A percentile compares a stretch with the other conserved stretches of the same genome.
These are phyloP conservation scores for Rosellinia necatrix DNA, from an alignment of 2,329 filamentous ascomycete species.

Conservation along the genomic window DNA sequence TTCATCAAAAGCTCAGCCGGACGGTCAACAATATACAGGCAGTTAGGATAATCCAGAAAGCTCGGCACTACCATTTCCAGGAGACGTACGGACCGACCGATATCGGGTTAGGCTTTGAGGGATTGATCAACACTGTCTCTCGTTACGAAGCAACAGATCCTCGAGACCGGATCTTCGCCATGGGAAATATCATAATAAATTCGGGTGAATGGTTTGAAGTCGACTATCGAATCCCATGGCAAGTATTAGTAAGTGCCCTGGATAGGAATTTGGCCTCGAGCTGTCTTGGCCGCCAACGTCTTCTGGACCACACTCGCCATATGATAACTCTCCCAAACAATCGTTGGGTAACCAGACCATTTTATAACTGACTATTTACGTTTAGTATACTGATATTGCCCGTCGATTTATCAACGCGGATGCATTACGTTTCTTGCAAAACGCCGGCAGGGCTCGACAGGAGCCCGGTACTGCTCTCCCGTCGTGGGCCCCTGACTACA, in stretches of 20 bases:
- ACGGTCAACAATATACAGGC: slow-evolving; percentile 31
- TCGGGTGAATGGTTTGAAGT: slow-evolving; percentile 30
- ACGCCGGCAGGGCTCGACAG: slow-evolving; percentile 28
- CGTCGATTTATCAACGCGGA: slow-evolving; percentile 25
- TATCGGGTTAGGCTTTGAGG: slow-evolving; percentile 12
- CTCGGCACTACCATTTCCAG: slow-evolving; percentile 23
- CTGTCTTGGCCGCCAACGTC: background rate
- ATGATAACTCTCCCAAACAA: background rate
- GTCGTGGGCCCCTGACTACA: slow-evolving; percentile 32
- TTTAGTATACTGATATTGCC: slow-evolving; percentile 30
- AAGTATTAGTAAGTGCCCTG: slow-evolving; percentile 25
- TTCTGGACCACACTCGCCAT: no score
- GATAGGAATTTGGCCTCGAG: background rate
- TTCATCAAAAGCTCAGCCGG: slow-evolving; percentile 15
- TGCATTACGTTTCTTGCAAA: slow-evolving; percentile 25
- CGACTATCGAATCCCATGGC: slow-evolving; percentile 33
- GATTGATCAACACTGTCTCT: slow-evolving; percentile 15
- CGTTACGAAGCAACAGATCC: slow-evolving; percentile 34
- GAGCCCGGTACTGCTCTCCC: slow-evolving; percentile 25
- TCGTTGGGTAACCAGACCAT: background rate
- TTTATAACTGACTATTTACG: background rate
- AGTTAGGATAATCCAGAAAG: slow-evolving; percentile 29
- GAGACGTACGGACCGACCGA: slow-evolving; percentile 12
- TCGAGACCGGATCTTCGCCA: slow-evolving; percentile 32
- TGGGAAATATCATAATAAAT: slow-evolving; percentile 30